Evolutionary conservation across 345 rosid genomes (phyloP), one percentile per base, ranked within the genome.

Genomic region (Adansonia digitata): DNA sequence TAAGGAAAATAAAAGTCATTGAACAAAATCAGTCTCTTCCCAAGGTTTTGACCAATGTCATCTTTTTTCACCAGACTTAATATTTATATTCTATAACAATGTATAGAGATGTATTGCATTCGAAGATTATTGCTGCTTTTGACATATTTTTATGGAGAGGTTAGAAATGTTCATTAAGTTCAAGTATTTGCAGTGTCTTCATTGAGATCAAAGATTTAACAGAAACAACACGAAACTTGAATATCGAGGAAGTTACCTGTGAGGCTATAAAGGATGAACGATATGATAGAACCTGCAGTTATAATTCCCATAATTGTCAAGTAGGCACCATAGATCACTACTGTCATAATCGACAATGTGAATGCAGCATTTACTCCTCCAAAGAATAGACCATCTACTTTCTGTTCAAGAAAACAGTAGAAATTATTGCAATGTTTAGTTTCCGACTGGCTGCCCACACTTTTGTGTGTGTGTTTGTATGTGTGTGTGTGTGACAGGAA

Each of bases 251-350:
- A 61, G 17, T 85, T n/a, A 94, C 98, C 98, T 75, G 98, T 94
- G 78, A 92, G 94, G 69, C 98, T 94, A 64, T 94, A 92, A 77
- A 94, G 97, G 70, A 94, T 92, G 89, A 94, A 94, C 75, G 98
- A 94, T 55, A 97, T 94, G 74, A 94, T 97, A 27, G 94, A 81
- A 52, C 98, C 98, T 0, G 87, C 88, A 3, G 97, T 92, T 95
- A 94, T 79, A 81, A 86, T 82, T 80, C 97, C 97, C 40, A 78
- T 83, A 74, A 94, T 94, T 26, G 98, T 90, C 79, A 92, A 84
- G 83, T 90, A 85, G 12, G 97, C 97, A 74, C 97, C 98, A 75
- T 94, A 92, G 56, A 90, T 82, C 55, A 92, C 97, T 70, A 94
- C 97, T 14, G 88, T 59, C 8, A 94, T 85, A 18, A 94, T 94